Percentiles rank a stretch among this genome's conserved stretches.
Evolutionary conservation across 2,329 filamentous ascomycete species (phyloP).

Genomic region (Aspergillus aculeatus): DNA sequence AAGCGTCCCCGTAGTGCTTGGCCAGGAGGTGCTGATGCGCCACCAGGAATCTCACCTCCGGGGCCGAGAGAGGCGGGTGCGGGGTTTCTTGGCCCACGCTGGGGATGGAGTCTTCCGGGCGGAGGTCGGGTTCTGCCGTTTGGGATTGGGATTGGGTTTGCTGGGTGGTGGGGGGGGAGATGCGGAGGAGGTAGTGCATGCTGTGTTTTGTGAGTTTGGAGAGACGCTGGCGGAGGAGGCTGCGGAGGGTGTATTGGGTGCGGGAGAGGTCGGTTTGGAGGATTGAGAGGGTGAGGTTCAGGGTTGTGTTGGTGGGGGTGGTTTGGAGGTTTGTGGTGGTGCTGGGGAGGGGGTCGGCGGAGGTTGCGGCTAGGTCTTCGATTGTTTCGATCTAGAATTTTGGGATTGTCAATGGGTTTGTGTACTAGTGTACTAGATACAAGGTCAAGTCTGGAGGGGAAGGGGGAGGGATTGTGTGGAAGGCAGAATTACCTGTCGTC

Average conservation of each 20-base stretch:
- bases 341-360: constrained; percentile 36
- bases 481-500: constrained; percentile 52
- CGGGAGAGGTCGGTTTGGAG: constrained; percentile 95
- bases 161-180: constrained; percentile 21
- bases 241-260: constrained; percentile 86
- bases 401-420: too few relatives aligned
- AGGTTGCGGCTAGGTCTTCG: constrained; percentile 56
- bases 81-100: constrained; percentile 28
- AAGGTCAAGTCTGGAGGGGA: not conserved
- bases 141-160: constrained; percentile 14
- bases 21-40: constrained; percentile 82
- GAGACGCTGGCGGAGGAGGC: constrained; percentile 78
- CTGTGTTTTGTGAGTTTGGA: constrained; percentile 62
- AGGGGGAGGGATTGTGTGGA: not conserved
- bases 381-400: constrained; percentile 60
- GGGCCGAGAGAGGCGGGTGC: constrained; percentile 65
- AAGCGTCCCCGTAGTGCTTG: constrained; percentile 80
- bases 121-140: not conserved
- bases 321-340: constrained; percentile 43
- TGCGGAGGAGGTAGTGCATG: constrained; percentile 50
- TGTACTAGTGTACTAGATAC: constrained; percentile 30
- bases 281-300: constrained; percentile 90
- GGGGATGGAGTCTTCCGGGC: constrained; percentile 33
- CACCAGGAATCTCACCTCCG: constrained; percentile 78
- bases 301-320: constrained; percentile 53